Percentiles rank a stretch among this genome's conserved stretches.
Evolutionary conservation across 768 basidiomycete species (phyloP).

Genomic region (Pulveroboletus sp.): DNA sequence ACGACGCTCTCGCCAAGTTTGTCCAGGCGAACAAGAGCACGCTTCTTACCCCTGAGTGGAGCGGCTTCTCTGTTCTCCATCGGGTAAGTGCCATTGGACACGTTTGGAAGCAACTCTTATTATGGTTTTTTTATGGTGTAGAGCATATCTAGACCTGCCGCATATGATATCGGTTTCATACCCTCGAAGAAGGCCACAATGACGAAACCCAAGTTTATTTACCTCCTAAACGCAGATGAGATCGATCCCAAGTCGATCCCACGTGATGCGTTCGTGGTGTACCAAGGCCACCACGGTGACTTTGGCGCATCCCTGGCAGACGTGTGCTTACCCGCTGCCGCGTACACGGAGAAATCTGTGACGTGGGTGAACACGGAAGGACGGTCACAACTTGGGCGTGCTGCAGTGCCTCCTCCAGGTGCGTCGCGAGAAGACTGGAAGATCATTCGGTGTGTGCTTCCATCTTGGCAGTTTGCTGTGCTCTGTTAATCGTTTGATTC

Average conservation of each 20-base stretch:
- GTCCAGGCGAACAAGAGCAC: constrained; percentile 71
- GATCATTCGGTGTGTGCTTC: constrained; percentile 67
- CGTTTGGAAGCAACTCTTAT: not conserved
- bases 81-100: constrained; percentile 47
- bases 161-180: constrained; percentile 92
- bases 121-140: constrained; percentile 27
- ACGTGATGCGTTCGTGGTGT: constrained; percentile 90
- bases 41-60: constrained; percentile 88
- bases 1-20: constrained; percentile 72
- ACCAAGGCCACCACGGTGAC: constrained; percentile 98
- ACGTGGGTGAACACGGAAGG: constrained; percentile 99
- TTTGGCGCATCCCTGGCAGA: constrained; percentile 96
- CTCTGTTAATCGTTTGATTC: not conserved
- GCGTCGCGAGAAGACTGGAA: constrained; percentile 97
- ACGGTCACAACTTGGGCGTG: constrained; percentile 81
- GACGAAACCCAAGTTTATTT: constrained; percentile 88
- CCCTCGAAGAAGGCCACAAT: constrained; percentile 73
- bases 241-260: constrained; percentile 86
- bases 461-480: not conserved
- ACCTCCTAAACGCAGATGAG: constrained; percentile 95
- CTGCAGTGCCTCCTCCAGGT: constrained; percentile 93
- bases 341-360: constrained; percentile 86
- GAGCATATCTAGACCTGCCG: constrained; percentile 89
- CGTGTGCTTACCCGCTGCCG: constrained; percentile 86
- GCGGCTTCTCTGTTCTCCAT: constrained; percentile 90